Evolutionary conservation across 805 yeast species (phyloP).

Genomic region (Sungouiozyma intestinalis): DNA sequence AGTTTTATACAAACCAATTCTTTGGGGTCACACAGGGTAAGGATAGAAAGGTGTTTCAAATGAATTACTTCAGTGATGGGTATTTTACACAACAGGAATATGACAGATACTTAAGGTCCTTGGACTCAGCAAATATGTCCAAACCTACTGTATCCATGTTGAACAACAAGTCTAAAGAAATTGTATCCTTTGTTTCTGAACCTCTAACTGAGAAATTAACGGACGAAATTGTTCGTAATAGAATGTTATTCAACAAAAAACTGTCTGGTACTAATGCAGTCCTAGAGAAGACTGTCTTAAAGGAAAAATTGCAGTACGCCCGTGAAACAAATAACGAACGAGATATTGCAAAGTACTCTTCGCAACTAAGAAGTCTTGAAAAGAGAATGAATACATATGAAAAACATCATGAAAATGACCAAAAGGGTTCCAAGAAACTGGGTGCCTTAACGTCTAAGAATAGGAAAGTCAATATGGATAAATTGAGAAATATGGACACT

Average conservation of each 20-base stretch:
- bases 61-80: slow-evolving; percentile 72
- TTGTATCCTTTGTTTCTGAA: slow-evolving; percentile 52
- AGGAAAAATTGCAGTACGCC: slow-evolving; percentile 70
- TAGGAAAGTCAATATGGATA: slow-evolving; percentile 66
- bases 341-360: slow-evolving; percentile 37
- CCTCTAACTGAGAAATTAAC: slow-evolving; percentile 65
- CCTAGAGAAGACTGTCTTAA: slow-evolving; percentile 55
- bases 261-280: slow-evolving; percentile 66
- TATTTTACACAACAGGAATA: slow-evolving; percentile 64
- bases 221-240: slow-evolving; percentile 64
- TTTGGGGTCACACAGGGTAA: slow-evolving; percentile 78
- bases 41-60: slow-evolving; percentile 60
- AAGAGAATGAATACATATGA: slow-evolving; percentile 29
- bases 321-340: slow-evolving; percentile 42
- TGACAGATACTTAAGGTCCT: slow-evolving; percentile 51
- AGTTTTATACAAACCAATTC: slow-evolving; percentile 43
- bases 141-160: slow-evolving; percentile 54
- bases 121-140: slow-evolving; percentile 41
- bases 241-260: slow-evolving; percentile 50
- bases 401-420: slow-evolving; percentile 31
- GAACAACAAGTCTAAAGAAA: slow-evolving; percentile 50
- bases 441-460: slow-evolving; percentile 76
- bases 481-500: slow-evolving; percentile 70
- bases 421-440: slow-evolving; percentile 38
- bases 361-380: slow-evolving; percentile 35